Evolutionary conservation across 2,329 filamentous ascomycete species (phyloP).

Genomic region (Epichloe festucae): DNA sequence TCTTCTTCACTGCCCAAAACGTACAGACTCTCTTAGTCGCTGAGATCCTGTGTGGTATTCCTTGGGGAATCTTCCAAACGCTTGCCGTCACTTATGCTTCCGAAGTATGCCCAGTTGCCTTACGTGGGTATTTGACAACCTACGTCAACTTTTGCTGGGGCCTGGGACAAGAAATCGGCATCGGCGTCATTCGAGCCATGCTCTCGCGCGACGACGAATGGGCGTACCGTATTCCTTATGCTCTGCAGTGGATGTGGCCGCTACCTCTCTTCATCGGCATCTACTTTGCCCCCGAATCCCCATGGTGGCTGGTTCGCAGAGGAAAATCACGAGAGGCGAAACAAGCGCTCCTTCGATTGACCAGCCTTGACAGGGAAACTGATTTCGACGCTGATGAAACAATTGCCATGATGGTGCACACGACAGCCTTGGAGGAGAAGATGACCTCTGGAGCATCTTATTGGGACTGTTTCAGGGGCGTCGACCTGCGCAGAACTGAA

Average conservation of each 20-base stretch:
- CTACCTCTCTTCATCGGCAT: conserved; percentile 53
- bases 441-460: conserved; percentile 65
- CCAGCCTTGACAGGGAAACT: conserved; percentile 47
- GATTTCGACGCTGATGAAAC: conserved; percentile 75
- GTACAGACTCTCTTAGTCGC: conserved; percentile 45
- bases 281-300: conserved; percentile 55
- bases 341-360: conserved; percentile 50
- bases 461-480: conserved; percentile 71
- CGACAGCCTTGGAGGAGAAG: conserved; percentile 64
- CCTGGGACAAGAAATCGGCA: conserved; percentile 59
- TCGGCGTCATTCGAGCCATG: conserved; percentile 60
- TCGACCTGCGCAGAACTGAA: conserved; percentile 64
- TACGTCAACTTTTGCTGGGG: conserved; percentile 72
- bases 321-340: conserved; percentile 54
- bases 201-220: conserved; percentile 49
- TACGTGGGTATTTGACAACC: conserved; percentile 59
- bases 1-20: conserved; percentile 52
- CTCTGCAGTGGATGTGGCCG: conserved; percentile 69
- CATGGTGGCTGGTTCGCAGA: conserved; percentile 64
- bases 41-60: conserved; percentile 50
- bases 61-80: conserved; percentile 47
- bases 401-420: conserved; percentile 85
- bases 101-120: conserved; percentile 59
- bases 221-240: conserved; percentile 59
- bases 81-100: conserved; percentile 54